Base-by-base conservation (phyloP, 2,329 filamentous ascomycete genomes). In the Trichoderma oligosporum region DNA sequence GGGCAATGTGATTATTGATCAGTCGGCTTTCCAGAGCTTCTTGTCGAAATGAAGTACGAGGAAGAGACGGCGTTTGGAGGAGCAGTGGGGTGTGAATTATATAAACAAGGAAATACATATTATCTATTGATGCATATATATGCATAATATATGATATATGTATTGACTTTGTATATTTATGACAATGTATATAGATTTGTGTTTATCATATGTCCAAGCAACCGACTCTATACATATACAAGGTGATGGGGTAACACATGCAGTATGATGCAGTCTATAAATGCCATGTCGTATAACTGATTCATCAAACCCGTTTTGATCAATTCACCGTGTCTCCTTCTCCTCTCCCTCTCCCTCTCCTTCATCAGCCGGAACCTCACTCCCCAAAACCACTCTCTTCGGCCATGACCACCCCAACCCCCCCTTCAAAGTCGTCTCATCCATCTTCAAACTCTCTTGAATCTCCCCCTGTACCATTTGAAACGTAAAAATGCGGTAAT, bases 1-100 rank as follows among this genome's bases (percentile, higher is more conserved):
- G 4, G 89, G 94, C 0, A 96, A 96, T 68, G 92, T 99, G 1
- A 82, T 91, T n/a, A 97, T 99, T 71, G 92, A 97, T 61, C 91
- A 97, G 66, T 88, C 91, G 64, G 91, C 92, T 3, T 99, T 97
- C 70, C 94, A 99, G 73, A 89, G 85, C 64, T 99, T 99, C 71
- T 73, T 99, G 70, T 82, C 91, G 7, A 56, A 56, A 33, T 56
- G 48, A 38, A 41, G 14, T 22, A 36, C 12, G 27, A 96, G 94
- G 73, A n/a, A n/a, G n/a, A n/a, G n/a, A n/a, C n/a, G n/a, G n/a
- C n/a, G n/a, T n/a, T n/a, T n/a, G n/a, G n/a, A n/a, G n/a, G n/a
- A n/a, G n/a, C n/a, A n/a, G n/a, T n/a, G n/a, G n/a, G n/a, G n/a
- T n/a, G n/a, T n/a, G n/a, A n/a, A n/a, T n/a, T n/a, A n/a, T n/a